phyloP scores from a whole-genome alignment of 129 eudicot genomes.

The Dittrichia graveolens region DNA sequence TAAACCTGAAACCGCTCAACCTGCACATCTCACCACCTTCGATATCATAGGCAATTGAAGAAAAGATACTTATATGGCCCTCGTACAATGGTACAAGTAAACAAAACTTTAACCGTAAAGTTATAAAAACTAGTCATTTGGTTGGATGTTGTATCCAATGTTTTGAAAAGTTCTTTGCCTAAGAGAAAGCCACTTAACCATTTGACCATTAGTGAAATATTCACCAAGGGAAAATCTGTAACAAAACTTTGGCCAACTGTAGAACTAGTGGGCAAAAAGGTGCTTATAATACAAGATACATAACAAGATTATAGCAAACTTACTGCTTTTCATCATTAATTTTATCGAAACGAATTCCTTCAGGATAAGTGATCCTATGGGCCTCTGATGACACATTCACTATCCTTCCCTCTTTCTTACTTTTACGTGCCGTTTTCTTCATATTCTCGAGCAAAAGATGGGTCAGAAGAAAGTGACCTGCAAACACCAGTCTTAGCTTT shows the following conservation, averaged over 20 bases:
- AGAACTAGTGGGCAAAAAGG: slow-evolving; percentile 1
- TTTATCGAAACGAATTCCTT: slow-evolving; percentile 73
- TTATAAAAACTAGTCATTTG: not conserved
- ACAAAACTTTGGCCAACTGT: not conserved
- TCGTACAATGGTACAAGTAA: not conserved
- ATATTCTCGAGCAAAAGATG: slow-evolving; percentile 69
- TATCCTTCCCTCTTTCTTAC: slow-evolving; percentile 72
- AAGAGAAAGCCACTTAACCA: not conserved
- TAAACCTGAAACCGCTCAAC: too few species aligned
- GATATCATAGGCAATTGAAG: slow-evolving; percentile 11
- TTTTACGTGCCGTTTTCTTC: slow-evolving; percentile 62
- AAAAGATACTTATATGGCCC: not conserved
- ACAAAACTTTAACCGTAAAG: not conserved
- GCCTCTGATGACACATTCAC: slow-evolving; percentile 77
- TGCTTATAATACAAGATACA: not conserved
- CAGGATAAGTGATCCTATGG: slow-evolving; percentile 55
- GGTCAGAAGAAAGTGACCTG: slow-evolving; percentile 82
- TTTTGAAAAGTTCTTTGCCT: not conserved
- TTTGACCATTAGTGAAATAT: not conserved
- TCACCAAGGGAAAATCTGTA: not conserved
- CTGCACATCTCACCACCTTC: too few species aligned
- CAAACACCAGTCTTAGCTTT: slow-evolving; percentile 11
- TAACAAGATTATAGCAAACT: slow-evolving; percentile 12
- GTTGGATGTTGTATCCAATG: not conserved
- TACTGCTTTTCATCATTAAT: slow-evolving; percentile 58